phyloP scores from a whole-genome alignment of 1,284 basidiomycete species.

The Psilocybe mexicana region DNA sequence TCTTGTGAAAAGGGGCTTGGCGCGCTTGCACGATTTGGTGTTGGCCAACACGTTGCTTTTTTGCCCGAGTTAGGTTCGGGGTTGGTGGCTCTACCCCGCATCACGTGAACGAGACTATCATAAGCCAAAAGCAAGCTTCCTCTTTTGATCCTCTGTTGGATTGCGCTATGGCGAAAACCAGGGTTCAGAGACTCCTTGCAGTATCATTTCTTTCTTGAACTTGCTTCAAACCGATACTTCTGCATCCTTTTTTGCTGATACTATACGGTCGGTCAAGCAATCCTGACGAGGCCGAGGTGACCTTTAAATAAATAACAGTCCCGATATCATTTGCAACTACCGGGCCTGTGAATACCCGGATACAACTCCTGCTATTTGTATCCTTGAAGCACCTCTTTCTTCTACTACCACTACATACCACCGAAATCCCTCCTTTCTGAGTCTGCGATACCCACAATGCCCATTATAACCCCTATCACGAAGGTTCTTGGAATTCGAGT shows the following conservation, averaged over 20 bases:
- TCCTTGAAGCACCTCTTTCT: not conserved
- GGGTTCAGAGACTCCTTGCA: not conserved
- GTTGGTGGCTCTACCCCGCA: not conserved
- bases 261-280: not conserved
- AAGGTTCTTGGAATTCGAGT: conserved; percentile 56
- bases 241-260: not conserved
- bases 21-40: too few relatives aligned
- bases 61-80: not conserved
- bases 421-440: conserved; percentile 5
- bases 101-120: not conserved
- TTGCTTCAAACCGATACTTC: not conserved
- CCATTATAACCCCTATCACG: conserved; percentile 50
- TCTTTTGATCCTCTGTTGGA: not conserved
- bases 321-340: not conserved
- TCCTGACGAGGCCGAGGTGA: not conserved
- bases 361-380: not conserved
- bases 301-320: not conserved
- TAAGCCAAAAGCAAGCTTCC: not conserved
- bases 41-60: too few relatives aligned
- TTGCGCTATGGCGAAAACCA: not conserved
- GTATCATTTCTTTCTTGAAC: not conserved
- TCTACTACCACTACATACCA: not conserved
- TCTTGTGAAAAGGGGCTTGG: too few relatives aligned
- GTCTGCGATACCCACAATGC: conserved; percentile 28
- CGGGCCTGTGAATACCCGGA: conserved; percentile 17